phyloP scores from a whole-genome alignment of 495 filamentous ascomycete genomes.

The Umbilicaria muhlenbergii region DNA sequence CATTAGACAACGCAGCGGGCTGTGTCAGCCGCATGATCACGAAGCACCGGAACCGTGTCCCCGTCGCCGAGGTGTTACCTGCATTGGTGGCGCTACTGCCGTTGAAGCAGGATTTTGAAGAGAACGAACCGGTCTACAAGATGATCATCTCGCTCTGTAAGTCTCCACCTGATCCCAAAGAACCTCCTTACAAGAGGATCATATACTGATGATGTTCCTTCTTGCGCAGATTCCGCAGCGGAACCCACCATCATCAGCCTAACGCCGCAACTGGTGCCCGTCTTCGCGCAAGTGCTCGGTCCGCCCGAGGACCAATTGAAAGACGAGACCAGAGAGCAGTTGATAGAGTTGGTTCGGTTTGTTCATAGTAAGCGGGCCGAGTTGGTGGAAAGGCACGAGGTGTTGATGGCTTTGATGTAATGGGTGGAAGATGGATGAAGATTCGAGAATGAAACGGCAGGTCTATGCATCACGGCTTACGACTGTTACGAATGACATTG shows the following conservation, averaged over 20 bases:
- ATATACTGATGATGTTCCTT: conserved; percentile 9
- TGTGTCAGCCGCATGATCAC: conserved; percentile 88
- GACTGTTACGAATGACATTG: too few relatives aligned
- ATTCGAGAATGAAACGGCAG: too few relatives aligned
- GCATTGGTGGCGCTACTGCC: conserved; percentile 65
- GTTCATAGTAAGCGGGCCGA: conserved; percentile 34
- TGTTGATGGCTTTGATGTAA: conserved; percentile 6
- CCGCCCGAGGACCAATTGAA: conserved; percentile 74
- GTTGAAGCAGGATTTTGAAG: conserved; percentile 86
- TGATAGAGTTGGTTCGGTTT: conserved; percentile 57
- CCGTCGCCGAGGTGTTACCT: conserved; percentile 66
- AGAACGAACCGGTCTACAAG: conserved; percentile 83
- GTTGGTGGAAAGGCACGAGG: conserved; percentile 12
- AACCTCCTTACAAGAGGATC: neutral
- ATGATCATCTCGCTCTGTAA: conserved; percentile 78
- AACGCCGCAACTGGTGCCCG: conserved; percentile 59
- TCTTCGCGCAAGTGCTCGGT: conserved; percentile 67
- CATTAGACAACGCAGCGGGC: conserved; percentile 87
- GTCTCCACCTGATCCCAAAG: conserved; percentile 16
- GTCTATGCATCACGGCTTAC: too few relatives aligned
- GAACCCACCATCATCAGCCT: conserved; percentile 59
- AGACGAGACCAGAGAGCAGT: conserved; percentile 55
- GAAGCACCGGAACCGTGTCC: conserved; percentile 61
- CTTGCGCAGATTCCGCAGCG: conserved; percentile 44
- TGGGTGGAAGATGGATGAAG: too few relatives aligned